Evolutionary conservation across 441 rosid genomes (phyloP), one percentile per base, ranked within the genome.

Genomic region (Omphalea diandra): DNA sequence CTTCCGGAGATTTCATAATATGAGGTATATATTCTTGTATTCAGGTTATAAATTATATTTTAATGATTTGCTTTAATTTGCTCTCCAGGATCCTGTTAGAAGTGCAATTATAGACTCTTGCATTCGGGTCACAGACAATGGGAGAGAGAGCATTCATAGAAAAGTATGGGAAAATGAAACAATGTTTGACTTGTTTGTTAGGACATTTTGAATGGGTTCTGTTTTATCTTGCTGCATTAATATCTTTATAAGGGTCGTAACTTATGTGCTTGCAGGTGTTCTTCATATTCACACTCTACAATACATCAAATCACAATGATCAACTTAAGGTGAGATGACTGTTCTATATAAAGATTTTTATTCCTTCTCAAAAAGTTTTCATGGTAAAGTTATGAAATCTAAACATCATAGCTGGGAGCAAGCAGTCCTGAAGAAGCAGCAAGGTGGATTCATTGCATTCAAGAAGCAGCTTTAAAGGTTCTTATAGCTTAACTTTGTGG

Each of bases 341-440:
- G 40, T 72, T 73, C 41, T 58, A 36, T 32, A 22, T n/a, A 26
- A n/a, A 27, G 29, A 9, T 43, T 55, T 69, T 68, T 57, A 50
- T 57, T 63, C 76, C 41, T 60, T 44, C n/a, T n/a, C 49, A 31
- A 43, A 18, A 59, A 61, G 36, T 58, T 79, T 80, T 74, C 35
- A 46, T 75, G 55, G 74, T 76, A 82, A 75, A 80, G 74, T 69
- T 72, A 56, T 59, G 71, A 63, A 73, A 73, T 80, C 70, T 75
- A 63, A 71, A 76, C 75, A 55, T 75, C 74, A 62, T 81, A 94
- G 99, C 76, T 94, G 79, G 99, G 99, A 86, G 98, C 99, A 75
- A 85, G 90, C 77, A 87, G 99, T 75, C 93, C 99, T 49, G 97
- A 94, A 72, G 99, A 92, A 83, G 99, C 98, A 72, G 99, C 96